Evolutionary conservation across 176 grass and related monocot species (phyloP), one percentile per base, ranked within the genome.

Genomic region (Poa annua): DNA sequence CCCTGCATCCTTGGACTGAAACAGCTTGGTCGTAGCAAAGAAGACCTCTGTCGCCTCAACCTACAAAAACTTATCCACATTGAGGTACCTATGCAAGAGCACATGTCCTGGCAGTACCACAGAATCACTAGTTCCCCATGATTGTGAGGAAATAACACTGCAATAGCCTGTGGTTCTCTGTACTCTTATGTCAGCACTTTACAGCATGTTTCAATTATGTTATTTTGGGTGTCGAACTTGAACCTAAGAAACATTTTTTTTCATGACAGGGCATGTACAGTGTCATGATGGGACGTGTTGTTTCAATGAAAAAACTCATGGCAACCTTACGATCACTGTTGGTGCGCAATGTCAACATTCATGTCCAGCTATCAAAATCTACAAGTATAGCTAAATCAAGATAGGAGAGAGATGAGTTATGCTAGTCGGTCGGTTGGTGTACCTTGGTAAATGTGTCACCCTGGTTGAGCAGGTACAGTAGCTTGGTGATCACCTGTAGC

Each of bases 381-480:
- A 41, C 6, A 71, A 71, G 47, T 20, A 11, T 9, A 65, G 83
- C 45, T 36, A 45, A 72, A 78, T 6, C 66, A 53, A 11, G 53
- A 15, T 77, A 47, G 8, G 24, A 14, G 22, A 17, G 17, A 74
- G 48, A 74, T 33, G 38, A 82, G 29, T 14, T n/a, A 32, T 47
- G 16, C 39, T 53, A 7, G n/a, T n/a, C n/a, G 29, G 29, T 29
- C 29, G 17, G 4, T 8, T 22, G 70, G 1, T 75, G 84, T 83
- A 99, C 97, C 93, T 92, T 92, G 65, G 93, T 99, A 60, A 99
- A 99, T 51, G 91, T 96, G 56, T 99, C 97, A 14, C 97, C 97
- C 91, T 99, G 97, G 83, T 96, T 99, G 81, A 99, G 97, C 75
- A 99, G 83, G 82, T 99, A 99, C 29, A 99, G 88, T 52, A 99